Conservation (phyloP, 2,329 filamentous ascomycete species). For the Cordyceps militaris region DNA sequence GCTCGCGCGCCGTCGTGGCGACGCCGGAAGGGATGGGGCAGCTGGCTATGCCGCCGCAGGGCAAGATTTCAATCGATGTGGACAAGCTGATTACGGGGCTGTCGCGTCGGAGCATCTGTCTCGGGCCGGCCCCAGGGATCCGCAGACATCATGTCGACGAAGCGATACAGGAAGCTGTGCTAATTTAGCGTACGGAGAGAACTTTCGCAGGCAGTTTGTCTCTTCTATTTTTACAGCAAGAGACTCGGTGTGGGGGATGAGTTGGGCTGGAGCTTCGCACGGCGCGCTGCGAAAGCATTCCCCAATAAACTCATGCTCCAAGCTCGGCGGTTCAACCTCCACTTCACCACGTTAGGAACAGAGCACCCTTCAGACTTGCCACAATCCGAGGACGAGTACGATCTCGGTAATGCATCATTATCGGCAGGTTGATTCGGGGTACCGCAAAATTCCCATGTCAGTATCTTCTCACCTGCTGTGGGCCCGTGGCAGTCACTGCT, state of each 20-base stretch:
- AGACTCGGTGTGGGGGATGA: too few relatives aligned
- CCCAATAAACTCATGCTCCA: too few relatives aligned
- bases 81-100: constrained; percentile 3
- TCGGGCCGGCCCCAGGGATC: constrained; percentile 11
- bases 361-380: background rate
- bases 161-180: constrained; percentile 11
- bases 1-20: background rate
- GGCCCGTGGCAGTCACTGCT: background rate
- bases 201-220: too few relatives aligned
- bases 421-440: background rate
- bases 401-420: background rate
- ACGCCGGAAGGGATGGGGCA: background rate
- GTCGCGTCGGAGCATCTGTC: background rate
- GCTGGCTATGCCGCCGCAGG: background rate
- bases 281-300: background rate
- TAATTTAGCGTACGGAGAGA: background rate
- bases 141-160: constrained; percentile 10
- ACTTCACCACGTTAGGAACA: background rate
- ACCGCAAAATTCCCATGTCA: background rate
- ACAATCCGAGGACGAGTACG: background rate
- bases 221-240: too few relatives aligned
- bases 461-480: constrained; percentile 5
- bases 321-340: too few relatives aligned
- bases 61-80: constrained; percentile 8
- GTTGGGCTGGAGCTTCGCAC: too few relatives aligned